Base-by-base conservation (phyloP, 139 green algal genomes). In the Chlamydomonas schloesseri region DNA sequence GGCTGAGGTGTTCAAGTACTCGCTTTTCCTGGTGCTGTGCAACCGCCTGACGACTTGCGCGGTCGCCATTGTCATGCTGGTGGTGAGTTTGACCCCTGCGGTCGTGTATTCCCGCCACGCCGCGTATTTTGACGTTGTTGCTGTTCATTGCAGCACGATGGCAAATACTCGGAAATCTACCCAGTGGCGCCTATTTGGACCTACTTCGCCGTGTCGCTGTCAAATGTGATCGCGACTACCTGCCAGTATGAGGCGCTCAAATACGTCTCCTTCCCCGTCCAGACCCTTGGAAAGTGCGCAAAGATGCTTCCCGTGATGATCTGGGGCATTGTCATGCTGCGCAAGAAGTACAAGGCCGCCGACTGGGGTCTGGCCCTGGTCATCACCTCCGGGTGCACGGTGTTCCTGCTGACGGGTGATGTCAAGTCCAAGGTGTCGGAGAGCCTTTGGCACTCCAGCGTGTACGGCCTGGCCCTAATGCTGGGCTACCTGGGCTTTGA, bases 211-310 rank as follows among this genome's bases (percentile, higher is more conserved):
- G 95, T 98, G 26, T 97, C 94, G 9, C 69, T 98, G 11, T 98
- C 95, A 69, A 99, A 99, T 81, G 96, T 99, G 26, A 90, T 98
- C 53, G 97, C 98, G 36, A 99, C 98, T 1, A 96, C 93, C 77
- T 99, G 97, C 92, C 98, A 99, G 90, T 99, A 99, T 70, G 98
- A 99, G 88, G 98, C 98, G 23, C 92, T 99, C 20, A 98, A 98
- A 88, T 97, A 98, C 91, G 94, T 99, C 3, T 96, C 93, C 47
- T 99, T 99, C 88, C 96, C 97, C 0, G 86, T 99, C 36, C 98
- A 99, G 84, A 98, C 96, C 0, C 89, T 98, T 55, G 95, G 94
- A 67, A 99, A 99, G 90, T 98, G 95, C 73, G 98, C 96, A 60
- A 99, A 99, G 90, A 98, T 98, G 94, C 58, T 87, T 70, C 98